Evolutionary conservation across 2,329 filamentous ascomycete species (phyloP), one percentile per base, ranked within the genome.

Genomic region (Talaromyces rugulosus): DNA sequence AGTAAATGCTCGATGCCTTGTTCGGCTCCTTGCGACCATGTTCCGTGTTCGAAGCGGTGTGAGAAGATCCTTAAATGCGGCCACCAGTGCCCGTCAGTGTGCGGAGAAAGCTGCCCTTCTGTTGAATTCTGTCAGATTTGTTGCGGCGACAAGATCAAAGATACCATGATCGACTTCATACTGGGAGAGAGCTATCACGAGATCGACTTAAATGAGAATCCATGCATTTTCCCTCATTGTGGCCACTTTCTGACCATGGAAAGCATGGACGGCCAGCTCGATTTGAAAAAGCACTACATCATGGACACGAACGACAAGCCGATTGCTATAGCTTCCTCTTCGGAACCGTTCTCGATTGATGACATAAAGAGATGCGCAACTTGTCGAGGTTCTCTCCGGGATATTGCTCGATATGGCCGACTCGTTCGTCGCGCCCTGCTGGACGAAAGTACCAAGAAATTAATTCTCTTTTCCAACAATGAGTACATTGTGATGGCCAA

Each of bases 11-110:
- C 72, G 0, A 79, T 86, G 78, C 84, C 84, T 18, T 91, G 89
- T 64, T 86, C 86, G 0, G 88, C 83, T 0, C 88, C 89, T 0
- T 92, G 88, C 69, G 78, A 89, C 65, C 82, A 85, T 74, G 68
- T 90, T 0, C 89, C 89, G 1, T 92, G 88, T 69, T 83, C 82
- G 1, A 71, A 80, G 66, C 78, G 88, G 8, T 92, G 89, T 68
- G 68, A 75, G 3, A 77, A 82, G 31, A 16, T 62, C 0, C 71
- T 91, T 3, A 18, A 30, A 0, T 91, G 88, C 67, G 84, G 84
- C 0, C 87, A 90, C 70, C 83, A 79, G 69, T 91, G 85, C 75
- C 87, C 87, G 0, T 85, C 83, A 0, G 64, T 89, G 1, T 91
- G 88, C 65, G 87, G 88, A 1, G 88, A 90, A 68, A 62, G 62